Base-by-base conservation (phyloP, 345 rosid species). In the Salix udensis region DNA sequence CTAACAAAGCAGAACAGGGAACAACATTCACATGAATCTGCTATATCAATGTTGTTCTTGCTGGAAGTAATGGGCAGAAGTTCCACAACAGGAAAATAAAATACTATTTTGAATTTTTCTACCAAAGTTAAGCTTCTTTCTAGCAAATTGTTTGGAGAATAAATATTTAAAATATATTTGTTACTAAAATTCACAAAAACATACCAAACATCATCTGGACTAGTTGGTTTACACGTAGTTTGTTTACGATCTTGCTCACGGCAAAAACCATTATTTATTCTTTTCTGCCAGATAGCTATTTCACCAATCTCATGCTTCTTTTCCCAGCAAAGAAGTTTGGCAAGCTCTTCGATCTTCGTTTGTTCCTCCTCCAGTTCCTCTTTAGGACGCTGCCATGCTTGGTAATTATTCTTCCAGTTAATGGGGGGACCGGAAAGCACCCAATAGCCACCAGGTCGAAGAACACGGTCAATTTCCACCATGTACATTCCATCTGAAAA, bases 401-500 rank as follows among this genome's bases (percentile, higher is more conserved):
- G 68, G 68, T 81, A 77, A 74, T 77, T 73, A 7, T 68, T 81
- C 69, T 37, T 77, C 84, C 81, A 77, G 64, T 77, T 81, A 42
- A 81, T 74, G 26, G 84, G 84, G 50, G 84, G 84, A 53, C 84
- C 84, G 69, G 84, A 69, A 65, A 81, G 84, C 72, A 81, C 80
- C 84, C 84, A 81, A 44, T 81, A 81, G 11, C 84, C 84, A 65
- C 84, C 80, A 7, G 84, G 84, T 73, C 84, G 68, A 15, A 81
- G 81, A 69, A 81, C 80, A 39, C 84, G 81, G 73, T 81, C 84
- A 31, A 81, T 78, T 76, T 81, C 84, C 84, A 81, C 73, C 84
- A 81, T 81, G 77, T 73, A 77, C 75, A 69, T 81, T 52, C 84
- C 81, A 80, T 76, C 83, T 80, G 74, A 69, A 71, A 71, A 74